Base-by-base conservation (phyloP, 345 rosid species). In the Acer negundo region DNA sequence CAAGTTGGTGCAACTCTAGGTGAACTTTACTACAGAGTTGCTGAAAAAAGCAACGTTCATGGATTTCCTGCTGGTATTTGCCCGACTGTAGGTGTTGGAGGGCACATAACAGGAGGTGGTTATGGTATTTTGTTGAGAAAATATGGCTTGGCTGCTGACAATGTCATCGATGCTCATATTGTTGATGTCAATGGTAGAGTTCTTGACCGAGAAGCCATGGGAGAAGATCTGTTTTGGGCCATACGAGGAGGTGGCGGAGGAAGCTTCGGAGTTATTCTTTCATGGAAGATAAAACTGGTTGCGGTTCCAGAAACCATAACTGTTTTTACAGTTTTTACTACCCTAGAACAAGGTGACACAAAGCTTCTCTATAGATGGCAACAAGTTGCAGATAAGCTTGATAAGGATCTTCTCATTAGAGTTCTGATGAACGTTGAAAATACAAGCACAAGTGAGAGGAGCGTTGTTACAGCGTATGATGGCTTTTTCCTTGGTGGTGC, bases 401-500 rank as follows among this genome's bases (percentile, higher is more conserved):
- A 80, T 23, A 70, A 76, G 17, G 74, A 83, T 76, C 81, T 85
- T 46, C 81, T 83, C 77, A 51, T 7, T 19, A 59, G 63, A 20
- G 63, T 59, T 59, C 16, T 73, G 28, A 56, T 56, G 62, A 82
- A 77, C 51, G 72, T 69, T 46, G 76, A 86, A 38, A 35, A 19
- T 13, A 70, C 47, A 0, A 70, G 44, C 7, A 75, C 62, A 38
- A 75, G 79, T 12, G 47, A 64, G 20, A 86, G 79, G 49, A 87
- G 87, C 0, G 87, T 80, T 11, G 73, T 75, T 10, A 82, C 83
- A 2, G 75, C 16, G 6, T 64, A 66, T 78, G 75, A 83, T 0
- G 79, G 85, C 22, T 28, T 82, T 67, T 90, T 90, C 47, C 87
- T 90, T 0, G 94, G 94, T 0, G 66, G 67, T 17, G 68, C 84